A percentile compares a stretch with the other conserved stretches of the same genome.
Conservation (phyloP, 2,329 filamentous ascomycete species). For the Escovopsis weberi region DNA sequence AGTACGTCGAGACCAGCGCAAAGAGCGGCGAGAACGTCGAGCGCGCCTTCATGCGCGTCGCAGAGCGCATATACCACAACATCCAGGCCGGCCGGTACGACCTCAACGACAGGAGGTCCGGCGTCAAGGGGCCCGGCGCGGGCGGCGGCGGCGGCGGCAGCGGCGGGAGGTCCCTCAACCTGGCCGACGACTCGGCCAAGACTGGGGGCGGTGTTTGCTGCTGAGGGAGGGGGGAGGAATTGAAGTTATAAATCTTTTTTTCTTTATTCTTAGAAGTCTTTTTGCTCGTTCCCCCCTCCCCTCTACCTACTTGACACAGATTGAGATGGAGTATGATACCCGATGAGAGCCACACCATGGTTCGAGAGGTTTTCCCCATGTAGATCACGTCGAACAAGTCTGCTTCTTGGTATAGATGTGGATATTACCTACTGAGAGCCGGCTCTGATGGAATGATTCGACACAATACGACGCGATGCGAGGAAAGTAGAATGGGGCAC, state of each 20-base stretch:
- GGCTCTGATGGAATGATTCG: too few species aligned
- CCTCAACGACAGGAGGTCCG: slow-evolving; percentile 79
- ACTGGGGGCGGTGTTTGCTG: slow-evolving; percentile 30
- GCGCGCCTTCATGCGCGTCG: slow-evolving; percentile 80
- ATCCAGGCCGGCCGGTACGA: slow-evolving; percentile 94
- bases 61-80: slow-evolving; percentile 90
- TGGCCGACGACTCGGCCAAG: slow-evolving; percentile 21
- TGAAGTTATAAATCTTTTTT: neutral
- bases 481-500: too few species aligned
- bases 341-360: slow-evolving; percentile 2
- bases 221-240: slow-evolving; percentile 15
- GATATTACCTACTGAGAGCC: too few species aligned
- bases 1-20: slow-evolving; percentile 92
- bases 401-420: too few species aligned
- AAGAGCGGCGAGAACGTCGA: slow-evolving; percentile 95
- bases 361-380: too few species aligned
- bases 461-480: too few species aligned
- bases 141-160: slow-evolving; percentile 28
- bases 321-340: slow-evolving; percentile 14
- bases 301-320: too few species aligned
- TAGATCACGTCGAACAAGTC: too few species aligned
- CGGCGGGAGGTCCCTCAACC: slow-evolving; percentile 12
- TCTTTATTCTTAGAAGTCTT: too few species aligned
- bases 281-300: too few species aligned
- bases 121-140: slow-evolving; percentile 58